Percentiles rank a stretch among this genome's conserved stretches.
phyloP scores from a whole-genome alignment of 257 asterid species.

The Solanum ossicruentum region DNA sequence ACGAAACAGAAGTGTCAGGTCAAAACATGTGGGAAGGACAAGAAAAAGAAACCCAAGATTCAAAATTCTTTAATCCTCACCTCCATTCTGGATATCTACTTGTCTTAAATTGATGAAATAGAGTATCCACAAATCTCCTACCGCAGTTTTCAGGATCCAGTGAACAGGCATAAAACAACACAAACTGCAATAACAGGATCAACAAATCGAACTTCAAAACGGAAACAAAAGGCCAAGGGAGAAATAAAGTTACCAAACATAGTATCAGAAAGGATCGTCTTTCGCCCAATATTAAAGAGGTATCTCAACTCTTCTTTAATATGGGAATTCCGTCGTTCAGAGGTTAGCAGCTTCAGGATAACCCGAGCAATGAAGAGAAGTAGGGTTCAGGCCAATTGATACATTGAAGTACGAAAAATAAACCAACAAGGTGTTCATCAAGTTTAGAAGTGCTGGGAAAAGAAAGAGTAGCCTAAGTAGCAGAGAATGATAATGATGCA shows the following conservation, averaged over 20 bases:
- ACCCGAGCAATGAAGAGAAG: neutral
- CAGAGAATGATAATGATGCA: neutral
- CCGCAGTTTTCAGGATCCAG: slow-evolving; percentile 89
- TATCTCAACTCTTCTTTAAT: too few relatives aligned
- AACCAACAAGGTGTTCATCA: neutral
- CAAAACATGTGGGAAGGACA: neutral
- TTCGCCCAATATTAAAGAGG: too few relatives aligned
- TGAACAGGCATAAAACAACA: slow-evolving; percentile 89
- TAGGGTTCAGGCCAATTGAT: neutral
- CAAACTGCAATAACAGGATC: slow-evolving; percentile 48
- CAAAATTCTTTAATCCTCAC: slow-evolving; percentile 19
- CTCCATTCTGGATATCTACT: slow-evolving; percentile 48
- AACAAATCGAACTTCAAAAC: neutral
- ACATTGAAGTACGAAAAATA: neutral
- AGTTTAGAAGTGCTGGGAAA: neutral
- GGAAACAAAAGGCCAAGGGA: neutral
- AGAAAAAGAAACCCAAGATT: neutral
- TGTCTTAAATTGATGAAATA: slow-evolving; percentile 40
- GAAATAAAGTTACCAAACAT: too few relatives aligned
- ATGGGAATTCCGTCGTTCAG: neutral
- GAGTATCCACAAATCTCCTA: slow-evolving; percentile 32
- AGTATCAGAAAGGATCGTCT: too few relatives aligned
- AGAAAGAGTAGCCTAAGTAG: neutral
- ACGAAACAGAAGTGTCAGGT: neutral
- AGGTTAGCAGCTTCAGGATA: neutral